A percentile compares a stretch with the other conserved stretches of the same genome.
Evolutionary conservation across 495 filamentous ascomycete genomes (phyloP).

Genomic region (Xylaria palmicola): DNA sequence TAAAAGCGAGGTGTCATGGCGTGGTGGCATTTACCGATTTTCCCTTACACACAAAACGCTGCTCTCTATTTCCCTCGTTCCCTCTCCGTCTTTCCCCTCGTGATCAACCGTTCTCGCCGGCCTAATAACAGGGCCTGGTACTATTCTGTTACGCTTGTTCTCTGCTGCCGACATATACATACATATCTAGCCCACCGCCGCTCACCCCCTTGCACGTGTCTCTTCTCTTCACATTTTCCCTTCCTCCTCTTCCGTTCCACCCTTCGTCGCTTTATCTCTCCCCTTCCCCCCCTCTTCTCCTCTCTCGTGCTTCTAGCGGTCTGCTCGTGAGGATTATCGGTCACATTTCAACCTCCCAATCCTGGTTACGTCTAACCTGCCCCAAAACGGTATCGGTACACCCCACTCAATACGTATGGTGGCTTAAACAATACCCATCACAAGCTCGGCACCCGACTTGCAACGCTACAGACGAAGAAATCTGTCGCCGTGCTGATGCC

Average conservation of each 20-base stretch:
- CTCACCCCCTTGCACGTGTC: constrained; percentile 32
- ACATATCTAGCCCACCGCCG: constrained; percentile 37
- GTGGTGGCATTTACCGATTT: constrained; percentile 18
- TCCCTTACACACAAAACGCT: constrained; percentile 7
- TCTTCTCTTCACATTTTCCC: constrained; percentile 20
- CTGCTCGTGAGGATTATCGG: constrained; percentile 17
- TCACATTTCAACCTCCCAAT: constrained; percentile 10
- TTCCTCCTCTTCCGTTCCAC: constrained; percentile 16
- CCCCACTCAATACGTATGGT: constrained; percentile 18
- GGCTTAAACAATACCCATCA: constrained; percentile 11
- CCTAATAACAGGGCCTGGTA: constrained; percentile 13
- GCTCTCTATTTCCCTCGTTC: constrained; percentile 13
- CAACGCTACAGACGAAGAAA: not conserved
- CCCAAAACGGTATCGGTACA: constrained; percentile 29
- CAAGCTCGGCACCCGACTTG: constrained; percentile 3
- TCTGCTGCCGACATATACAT: constrained; percentile 13
- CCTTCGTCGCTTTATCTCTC: constrained; percentile 1
- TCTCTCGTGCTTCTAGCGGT: constrained; percentile 11
- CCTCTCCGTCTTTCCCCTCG: constrained; percentile 11
- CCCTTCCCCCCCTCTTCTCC: constrained; percentile 18
- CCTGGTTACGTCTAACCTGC: constrained; percentile 20
- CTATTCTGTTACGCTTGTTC: constrained; percentile 15
- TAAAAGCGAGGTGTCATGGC: constrained; percentile 10
- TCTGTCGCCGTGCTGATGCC: not conserved
- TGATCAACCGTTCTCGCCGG: constrained; percentile 17